Percentiles rank a stretch among this genome's conserved stretches.
phyloP scores from a whole-genome alignment of 2,329 filamentous ascomycete genomes.

The Tolypocladium nubicola region DNA sequence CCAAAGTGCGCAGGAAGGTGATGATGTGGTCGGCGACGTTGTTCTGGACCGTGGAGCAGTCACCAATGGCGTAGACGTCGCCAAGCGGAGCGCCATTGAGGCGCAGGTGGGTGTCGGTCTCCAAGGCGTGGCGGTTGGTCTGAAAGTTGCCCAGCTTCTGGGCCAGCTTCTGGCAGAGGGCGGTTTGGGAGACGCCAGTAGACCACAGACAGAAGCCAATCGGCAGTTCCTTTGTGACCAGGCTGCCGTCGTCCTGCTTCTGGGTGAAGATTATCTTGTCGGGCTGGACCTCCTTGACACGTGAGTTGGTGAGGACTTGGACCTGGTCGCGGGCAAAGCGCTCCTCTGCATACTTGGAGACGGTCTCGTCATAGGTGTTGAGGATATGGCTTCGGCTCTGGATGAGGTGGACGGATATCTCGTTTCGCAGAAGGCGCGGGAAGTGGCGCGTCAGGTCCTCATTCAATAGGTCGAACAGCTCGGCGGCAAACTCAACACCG shows the following conservation, averaged over 20 bases:
- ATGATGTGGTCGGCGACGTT: constrained; percentile 89
- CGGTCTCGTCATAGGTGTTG: constrained; percentile 93
- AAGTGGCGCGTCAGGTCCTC: constrained; percentile 81
- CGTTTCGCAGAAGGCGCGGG: constrained; percentile 83
- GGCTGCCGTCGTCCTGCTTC: constrained; percentile 58
- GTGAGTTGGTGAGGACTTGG: constrained; percentile 82
- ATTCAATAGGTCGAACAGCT: constrained; percentile 91
- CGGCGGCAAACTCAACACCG: constrained; percentile 94
- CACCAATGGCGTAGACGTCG: constrained; percentile 92
- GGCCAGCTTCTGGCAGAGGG: constrained; percentile 67
- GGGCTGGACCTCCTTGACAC: constrained; percentile 76
- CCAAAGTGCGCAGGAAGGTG: constrained; percentile 76
- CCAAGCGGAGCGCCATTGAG: constrained; percentile 81
- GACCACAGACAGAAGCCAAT: constrained; percentile 98
- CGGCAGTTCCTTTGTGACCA: constrained; percentile 84
- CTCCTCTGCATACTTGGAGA: constrained; percentile 86
- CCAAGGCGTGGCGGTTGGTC: constrained; percentile 81
- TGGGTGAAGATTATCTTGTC: constrained; percentile 89
- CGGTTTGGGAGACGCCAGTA: constrained; percentile 81
- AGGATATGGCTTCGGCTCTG: constrained; percentile 91
- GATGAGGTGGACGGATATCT: constrained; percentile 95
- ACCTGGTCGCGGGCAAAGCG: constrained; percentile 86
- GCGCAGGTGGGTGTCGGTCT: constrained; percentile 89
- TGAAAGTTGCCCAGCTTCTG: constrained; percentile 66
- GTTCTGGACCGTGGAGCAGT: constrained; percentile 95